Base-by-base conservation (phyloP, 768 basidiomycete genomes). In the Pisolithus marmoratus region DNA sequence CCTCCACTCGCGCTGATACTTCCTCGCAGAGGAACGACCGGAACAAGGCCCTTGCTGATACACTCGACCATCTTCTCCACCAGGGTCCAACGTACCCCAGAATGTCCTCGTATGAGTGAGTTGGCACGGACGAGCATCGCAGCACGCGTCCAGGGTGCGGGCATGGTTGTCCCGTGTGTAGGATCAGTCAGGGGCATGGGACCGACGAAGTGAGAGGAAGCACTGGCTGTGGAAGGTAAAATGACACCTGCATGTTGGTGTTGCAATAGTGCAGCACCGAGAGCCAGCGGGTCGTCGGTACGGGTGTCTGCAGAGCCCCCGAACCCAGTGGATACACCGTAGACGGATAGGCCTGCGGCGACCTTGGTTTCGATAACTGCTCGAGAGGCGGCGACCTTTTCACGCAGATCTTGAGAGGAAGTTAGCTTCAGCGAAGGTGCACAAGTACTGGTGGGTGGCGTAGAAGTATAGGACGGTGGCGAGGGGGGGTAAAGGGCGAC, bases 221-320 rank as follows among this genome's bases (percentile, higher is more conserved):
- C 50, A 19, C 43, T 27, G 4, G 54, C 54, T 9, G 81, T 76
- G 0, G 85, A 81, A 43, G 90, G 82, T 8, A 85, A 74, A 26
- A 70, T 5, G 2, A 91, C 80, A 34, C 91, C 91, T 48, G 73
- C 72, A 53, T 90, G 87, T 61, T 90, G 87, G 60, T 90, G 87
- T 63, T 93, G 90, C 24, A 92, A 74, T n/a, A 92, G 79, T n/a
- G 87, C 85, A 55, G 82, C 78, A 20, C 87, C 90, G 24, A 94
- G 82, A 9, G 83, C 71, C 54, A 86, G 63, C 20, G 88, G 82
- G 48, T 88, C 72, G 57, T 84, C 78, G 0, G 90, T 93, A 20
- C 90, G 81, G 1, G 90, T 92, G 64, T 91, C 86, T 11, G 90
- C 90, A 59, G 84, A 87, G n/a, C 90, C 90, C 38, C 90, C 91